Base-by-base conservation (phyloP, 768 basidiomycete genomes). In the Mycena vitilis region DNA sequence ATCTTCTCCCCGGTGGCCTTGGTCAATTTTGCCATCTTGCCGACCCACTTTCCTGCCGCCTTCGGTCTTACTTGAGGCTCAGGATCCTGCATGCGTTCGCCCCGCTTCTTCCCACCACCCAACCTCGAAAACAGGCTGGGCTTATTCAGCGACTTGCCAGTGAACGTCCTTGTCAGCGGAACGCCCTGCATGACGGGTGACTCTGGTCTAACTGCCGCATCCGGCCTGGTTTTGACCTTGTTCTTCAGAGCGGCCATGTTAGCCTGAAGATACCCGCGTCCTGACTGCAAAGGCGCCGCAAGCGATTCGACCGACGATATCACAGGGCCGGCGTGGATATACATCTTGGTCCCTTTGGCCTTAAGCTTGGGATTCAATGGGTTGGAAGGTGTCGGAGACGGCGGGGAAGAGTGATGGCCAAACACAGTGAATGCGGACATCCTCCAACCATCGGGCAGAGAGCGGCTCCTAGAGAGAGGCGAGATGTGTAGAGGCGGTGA, bases 281-380 rank as follows among this genome's bases (percentile, higher is more conserved):
- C 68, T 9, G 67, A 68, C 49, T 63, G 67, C 25, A 53, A 18
- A 23, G 67, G 67, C 56, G 67, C 44, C n/a, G 67, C 56, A 15
- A 68, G 34, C 30, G 42, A 47, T 48, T 68, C 67, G 18, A 45
- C 61, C 12, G 67, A 58, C 25, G 40, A 36, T 36, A 66, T 62
- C 37, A 70, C 51, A 9, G 56, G 34, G 25, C 40, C 49, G 4
- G n/a, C 25, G 47, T 62, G 59, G 45, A 49, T 23, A 37, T 60
- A 65, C 44, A 60, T 34, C 20, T 58, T 63, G 18, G 18, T 23
- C 36, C 49, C 23, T 15, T 58, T 63, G 18, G 18, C 40, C 15
- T 54, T 54, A 42, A 12, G 12, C 40, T 51, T 62, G 23, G 45
- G n/a, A n/a, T n/a, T n/a, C n/a, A n/a, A n/a, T n/a, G n/a, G n/a